Evolutionary conservation across 2,329 filamentous ascomycete species (phyloP).

Genomic region (Magnaporthales sp.): DNA sequence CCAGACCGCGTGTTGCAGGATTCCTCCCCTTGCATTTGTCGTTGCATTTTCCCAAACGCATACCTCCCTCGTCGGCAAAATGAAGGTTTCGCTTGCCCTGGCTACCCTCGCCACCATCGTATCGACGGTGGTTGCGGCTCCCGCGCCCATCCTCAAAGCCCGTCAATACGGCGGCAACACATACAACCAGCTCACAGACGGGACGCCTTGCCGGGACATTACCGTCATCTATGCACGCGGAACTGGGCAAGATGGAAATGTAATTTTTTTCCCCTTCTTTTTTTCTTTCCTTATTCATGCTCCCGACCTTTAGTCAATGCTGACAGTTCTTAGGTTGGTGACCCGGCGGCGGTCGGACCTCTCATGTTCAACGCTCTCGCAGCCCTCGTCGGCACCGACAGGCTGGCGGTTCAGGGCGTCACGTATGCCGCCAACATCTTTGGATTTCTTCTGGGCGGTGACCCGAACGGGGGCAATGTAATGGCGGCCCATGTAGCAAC

Average conservation of each 20-base stretch:
- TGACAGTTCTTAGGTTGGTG: not conserved
- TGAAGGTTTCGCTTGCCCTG: conserved; percentile 1
- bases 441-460: conserved; percentile 1
- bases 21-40: too few relatives aligned
- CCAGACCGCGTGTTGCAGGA: not conserved
- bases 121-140: not conserved
- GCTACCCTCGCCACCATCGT: not conserved
- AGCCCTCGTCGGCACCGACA: not conserved
- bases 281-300: too few relatives aligned
- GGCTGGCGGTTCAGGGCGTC: conserved; percentile 2
- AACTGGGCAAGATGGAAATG: not conserved
- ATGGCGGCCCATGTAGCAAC: conserved; percentile 14
- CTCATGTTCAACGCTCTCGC: not conserved
- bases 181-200: not conserved
- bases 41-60: too few relatives aligned
- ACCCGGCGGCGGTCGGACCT: not conserved
- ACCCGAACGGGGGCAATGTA: conserved; percentile 7
- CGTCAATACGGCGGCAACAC: not conserved
- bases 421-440: not conserved
- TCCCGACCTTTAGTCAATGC: not conserved
- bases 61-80: not conserved
- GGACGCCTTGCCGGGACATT: conserved; percentile 2
- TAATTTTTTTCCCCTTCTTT: not conserved
- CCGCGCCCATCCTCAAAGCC: not conserved
- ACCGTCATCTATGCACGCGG: conserved; percentile 5